phyloP scores from a whole-genome alignment of 2,329 filamentous ascomycete species.

The Alternaria ethzedia region DNA sequence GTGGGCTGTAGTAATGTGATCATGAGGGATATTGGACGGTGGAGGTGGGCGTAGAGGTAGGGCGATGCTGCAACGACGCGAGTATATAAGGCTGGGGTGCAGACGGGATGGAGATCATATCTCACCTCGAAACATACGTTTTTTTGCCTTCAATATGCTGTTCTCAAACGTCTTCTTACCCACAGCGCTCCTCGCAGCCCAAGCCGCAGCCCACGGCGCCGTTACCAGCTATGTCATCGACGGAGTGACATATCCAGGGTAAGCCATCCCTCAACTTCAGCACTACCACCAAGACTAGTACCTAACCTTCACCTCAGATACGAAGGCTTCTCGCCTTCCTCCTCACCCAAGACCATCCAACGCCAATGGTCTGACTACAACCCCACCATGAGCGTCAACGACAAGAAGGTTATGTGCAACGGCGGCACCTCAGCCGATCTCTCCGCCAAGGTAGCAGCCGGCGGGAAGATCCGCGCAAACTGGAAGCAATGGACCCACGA shows the following conservation, averaged over 20 bases:
- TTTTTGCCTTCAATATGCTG: constrained; percentile 41
- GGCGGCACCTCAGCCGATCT: constrained; percentile 52
- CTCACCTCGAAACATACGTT: neutral
- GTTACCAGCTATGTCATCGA: constrained; percentile 47
- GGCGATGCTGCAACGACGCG: neutral
- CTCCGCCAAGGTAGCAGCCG: constrained; percentile 57
- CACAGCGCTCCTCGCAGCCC: constrained; percentile 36
- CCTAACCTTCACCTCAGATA: constrained; percentile 55
- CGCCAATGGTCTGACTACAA: constrained; percentile 65
- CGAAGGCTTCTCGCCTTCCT: constrained; percentile 58
- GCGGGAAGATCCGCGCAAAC: constrained; percentile 58
- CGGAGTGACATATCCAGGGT: constrained; percentile 42
- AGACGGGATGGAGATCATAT: neutral
- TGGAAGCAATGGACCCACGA: constrained; percentile 66
- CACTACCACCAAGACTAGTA: constrained; percentile 19
- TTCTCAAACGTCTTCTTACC: constrained; percentile 45
- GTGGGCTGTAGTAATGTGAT: constrained; percentile 13
- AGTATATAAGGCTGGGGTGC: constrained; percentile 23
- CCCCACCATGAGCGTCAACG: constrained; percentile 58
- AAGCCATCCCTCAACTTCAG: neutral
- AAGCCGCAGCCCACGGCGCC: constrained; percentile 44
- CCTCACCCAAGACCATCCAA: constrained; percentile 61
- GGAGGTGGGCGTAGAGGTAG: neutral
- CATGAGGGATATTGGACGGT: constrained; percentile 15
- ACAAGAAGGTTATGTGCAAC: constrained; percentile 63